Percentiles rank a stretch among this genome's conserved stretches.
These are phyloP conservation scores for Ascoidea tarda DNA, from an alignment of 805 yeast genomes.

Conservation along the genomic window DNA sequence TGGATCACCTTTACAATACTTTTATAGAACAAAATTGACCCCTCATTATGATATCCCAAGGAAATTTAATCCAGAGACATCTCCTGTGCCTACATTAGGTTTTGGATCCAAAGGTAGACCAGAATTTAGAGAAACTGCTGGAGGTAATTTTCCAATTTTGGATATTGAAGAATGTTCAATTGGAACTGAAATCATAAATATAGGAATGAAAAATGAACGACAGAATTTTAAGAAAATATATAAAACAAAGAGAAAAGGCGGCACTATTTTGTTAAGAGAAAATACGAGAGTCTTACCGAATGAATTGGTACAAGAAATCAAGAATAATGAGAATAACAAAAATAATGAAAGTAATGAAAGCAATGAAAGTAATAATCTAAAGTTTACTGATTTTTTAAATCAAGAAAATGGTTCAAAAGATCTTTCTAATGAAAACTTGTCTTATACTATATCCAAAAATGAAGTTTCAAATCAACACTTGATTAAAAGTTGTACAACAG, in stretches of 20 bases:
- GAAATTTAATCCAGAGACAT: constrained; percentile 18
- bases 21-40: constrained; percentile 84
- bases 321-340: too few species aligned
- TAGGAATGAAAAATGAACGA: constrained; percentile 63
- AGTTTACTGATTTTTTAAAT: constrained; percentile 9
- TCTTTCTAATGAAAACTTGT: constrained; percentile 16
- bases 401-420: constrained; percentile 31
- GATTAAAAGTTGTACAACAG: constrained; percentile 64
- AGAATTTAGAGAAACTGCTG: constrained; percentile 40
- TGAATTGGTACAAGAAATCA: constrained; percentile 9
- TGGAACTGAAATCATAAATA: constrained; percentile 69
- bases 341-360: constrained; percentile 16
- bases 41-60: constrained; percentile 87
- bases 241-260: constrained; percentile 51
- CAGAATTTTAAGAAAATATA: constrained; percentile 31
- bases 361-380: constrained; percentile 6
- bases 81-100: constrained; percentile 54
- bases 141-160: constrained; percentile 51
- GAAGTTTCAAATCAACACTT: constrained; percentile 18
- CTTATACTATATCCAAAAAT: constrained; percentile 20
- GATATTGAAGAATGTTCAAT: constrained; percentile 93
- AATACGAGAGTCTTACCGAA: constrained; percentile 33
- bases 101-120: constrained; percentile 82
- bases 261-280: constrained; percentile 77
- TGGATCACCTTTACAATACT: constrained; percentile 61